Evolutionary conservation across 495 filamentous ascomycete species (phyloP), one percentile per base, ranked within the genome.

Genomic region (Evernia prunastri): DNA sequence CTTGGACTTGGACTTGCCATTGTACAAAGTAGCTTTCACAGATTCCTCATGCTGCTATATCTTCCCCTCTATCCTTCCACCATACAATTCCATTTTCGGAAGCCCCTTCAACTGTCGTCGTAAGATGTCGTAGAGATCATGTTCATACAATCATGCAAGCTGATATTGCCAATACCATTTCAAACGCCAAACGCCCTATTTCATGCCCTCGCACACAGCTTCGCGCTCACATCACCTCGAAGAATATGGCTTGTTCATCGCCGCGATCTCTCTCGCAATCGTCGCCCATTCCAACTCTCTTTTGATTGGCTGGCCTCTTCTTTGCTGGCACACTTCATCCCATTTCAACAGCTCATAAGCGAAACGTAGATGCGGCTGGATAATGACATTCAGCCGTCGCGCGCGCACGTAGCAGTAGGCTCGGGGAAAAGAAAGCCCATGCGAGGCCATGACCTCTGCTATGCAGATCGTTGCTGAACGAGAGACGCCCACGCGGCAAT

Each of bases 361-460:
- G 72, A 89, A 89, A 60, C 85, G 81, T 35, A 89, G 75, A 74
- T 89, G 85, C 17, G 86, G 86, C 64, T 89, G 86, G 37, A 89
- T 87, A 61, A 89, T 89, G 18, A 89, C 86, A 69, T 89, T 89
- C 25, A 98, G 82, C 36, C 94, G 82, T 43, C 94, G 83, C 43
- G 94, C 94, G 3, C 94, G 87, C 33, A 98, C 94, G 75, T 90
- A 98, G 73, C 94, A 98, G 73, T 98, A 98, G 56, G 94, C 94
- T 54, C 90, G 82, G 20, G 94, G 91, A 71, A 97, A 96, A 5
- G 91, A 94, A 56, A 97, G 77, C 35, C 84, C 79, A 36, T 88
- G 72, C 10, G 86, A 79, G 17, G 87, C 83, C 94, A 98, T 98
- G 27, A 97, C 93, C 75, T 97, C 92, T 39, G 94, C 94, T 70